Evolutionary conservation across 2,329 filamentous ascomycete species (phyloP).

Genomic region (Microdochium trichocladiopsis): DNA sequence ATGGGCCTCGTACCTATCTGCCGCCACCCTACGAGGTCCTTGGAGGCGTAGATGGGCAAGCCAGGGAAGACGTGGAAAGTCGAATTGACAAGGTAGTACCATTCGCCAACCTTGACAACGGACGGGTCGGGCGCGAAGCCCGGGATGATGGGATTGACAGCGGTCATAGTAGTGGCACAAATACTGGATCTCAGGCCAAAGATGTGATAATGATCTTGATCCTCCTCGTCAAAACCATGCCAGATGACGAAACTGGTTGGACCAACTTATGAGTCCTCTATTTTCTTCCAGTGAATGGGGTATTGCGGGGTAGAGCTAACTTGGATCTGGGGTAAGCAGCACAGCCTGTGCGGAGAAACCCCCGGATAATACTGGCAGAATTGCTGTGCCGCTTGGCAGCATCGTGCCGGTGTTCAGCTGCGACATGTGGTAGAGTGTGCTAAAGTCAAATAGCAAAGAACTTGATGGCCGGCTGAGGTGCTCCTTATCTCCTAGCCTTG

Average conservation of each 20-base stretch:
- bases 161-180: neutral
- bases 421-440: neutral
- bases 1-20: conserved; percentile 6
- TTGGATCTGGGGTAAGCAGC: neutral
- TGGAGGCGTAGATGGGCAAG: conserved; percentile 44
- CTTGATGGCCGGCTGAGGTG: no score
- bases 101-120: conserved; percentile 29
- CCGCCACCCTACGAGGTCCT: conserved; percentile 42
- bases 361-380: neutral
- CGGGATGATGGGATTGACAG: conserved; percentile 36
- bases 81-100: conserved; percentile 25
- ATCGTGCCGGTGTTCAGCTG: neutral
- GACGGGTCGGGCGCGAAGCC: conserved; percentile 43
- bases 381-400: neutral
- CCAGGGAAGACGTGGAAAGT: conserved; percentile 47
- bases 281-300: neutral
- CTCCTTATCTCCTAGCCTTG: neutral
- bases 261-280: neutral
- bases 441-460: no score
- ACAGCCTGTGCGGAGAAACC: neutral
- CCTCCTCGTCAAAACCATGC: neutral
- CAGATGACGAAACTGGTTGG: no score
- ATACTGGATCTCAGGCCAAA: no score
- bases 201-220: no score
- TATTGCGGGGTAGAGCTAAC: neutral